Conservation (phyloP, 2,329 filamentous ascomycete genomes). For the Pyricularia sp. region DNA sequence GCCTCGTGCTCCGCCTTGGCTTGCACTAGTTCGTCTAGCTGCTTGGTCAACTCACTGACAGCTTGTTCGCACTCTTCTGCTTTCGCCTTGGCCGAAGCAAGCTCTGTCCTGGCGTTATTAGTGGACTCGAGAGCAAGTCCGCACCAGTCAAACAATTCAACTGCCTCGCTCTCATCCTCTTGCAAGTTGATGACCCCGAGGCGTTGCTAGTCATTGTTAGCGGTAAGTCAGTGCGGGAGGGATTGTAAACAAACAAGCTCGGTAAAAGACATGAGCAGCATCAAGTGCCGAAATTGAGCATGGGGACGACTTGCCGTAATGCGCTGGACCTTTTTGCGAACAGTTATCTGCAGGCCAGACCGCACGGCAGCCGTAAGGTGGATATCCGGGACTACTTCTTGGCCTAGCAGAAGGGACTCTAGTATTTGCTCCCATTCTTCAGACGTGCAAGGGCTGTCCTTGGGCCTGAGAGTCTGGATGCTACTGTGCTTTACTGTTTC, state of each 20-base stretch:
- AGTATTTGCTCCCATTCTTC: constrained; percentile 61
- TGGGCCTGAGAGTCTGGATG: constrained; percentile 40
- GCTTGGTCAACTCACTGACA: constrained; percentile 48
- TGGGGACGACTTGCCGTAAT: constrained; percentile 47
- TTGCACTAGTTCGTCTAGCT: constrained; percentile 56
- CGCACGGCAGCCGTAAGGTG: constrained; percentile 49
- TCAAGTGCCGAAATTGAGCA: not conserved
- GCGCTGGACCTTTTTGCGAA: constrained; percentile 57
- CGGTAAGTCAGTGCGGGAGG: not conserved
- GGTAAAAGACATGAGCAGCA: not conserved
- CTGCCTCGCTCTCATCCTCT: constrained; percentile 42
- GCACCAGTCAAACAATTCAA: constrained; percentile 61
- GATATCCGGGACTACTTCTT: constrained; percentile 39
- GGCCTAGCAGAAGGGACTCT: constrained; percentile 42
- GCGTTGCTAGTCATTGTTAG: constrained; percentile 43
- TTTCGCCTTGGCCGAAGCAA: constrained; percentile 31
- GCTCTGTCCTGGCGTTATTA: constrained; percentile 30
- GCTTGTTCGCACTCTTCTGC: constrained; percentile 41
- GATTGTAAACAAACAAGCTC: constrained; percentile 6
- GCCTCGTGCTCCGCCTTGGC: constrained; percentile 60
- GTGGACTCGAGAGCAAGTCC: constrained; percentile 43
- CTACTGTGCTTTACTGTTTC: constrained; percentile 45
- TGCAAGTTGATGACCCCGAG: constrained; percentile 56
- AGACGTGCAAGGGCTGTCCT: constrained; percentile 43
- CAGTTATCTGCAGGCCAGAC: constrained; percentile 42